Conservation (phyloP, 1,284 basidiomycete genomes). For the Cutaneotrichosporon mucoides region DNA sequence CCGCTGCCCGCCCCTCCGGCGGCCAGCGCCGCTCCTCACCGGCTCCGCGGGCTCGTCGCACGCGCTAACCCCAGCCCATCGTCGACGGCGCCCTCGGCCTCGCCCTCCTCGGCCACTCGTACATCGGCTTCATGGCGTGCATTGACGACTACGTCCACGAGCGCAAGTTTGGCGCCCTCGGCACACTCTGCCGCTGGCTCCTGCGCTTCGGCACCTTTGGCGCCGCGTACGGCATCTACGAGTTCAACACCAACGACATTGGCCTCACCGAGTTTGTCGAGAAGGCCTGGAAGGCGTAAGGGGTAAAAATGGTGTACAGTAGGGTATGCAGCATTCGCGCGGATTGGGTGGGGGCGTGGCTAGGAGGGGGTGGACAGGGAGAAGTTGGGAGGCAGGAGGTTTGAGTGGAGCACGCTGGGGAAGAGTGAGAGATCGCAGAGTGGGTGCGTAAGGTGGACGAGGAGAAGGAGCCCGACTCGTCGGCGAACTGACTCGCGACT, state of each 20-base stretch:
- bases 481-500: no score
- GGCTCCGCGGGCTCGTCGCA: no score
- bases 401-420: no score
- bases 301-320: conserved; percentile 19
- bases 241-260: conserved; percentile 96
- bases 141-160: conserved; percentile 87
- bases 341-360: not conserved
- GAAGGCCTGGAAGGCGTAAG: conserved; percentile 62
- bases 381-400: no score
- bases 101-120: conserved; percentile 85
- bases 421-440: no score
- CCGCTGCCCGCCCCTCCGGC: no score
- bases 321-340: conserved; percentile 18
- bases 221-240: conserved; percentile 87
- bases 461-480: no score
- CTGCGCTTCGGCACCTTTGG: conserved; percentile 74
- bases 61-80: conserved; percentile 55
- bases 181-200: conserved; percentile 66
- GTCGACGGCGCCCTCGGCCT: conserved; percentile 84
- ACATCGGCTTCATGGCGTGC: conserved; percentile 73
- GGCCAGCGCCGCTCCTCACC: no score
- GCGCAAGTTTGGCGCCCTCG: conserved; percentile 84
- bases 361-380: not conserved
- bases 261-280: conserved; percentile 70
- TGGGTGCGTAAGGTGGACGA: no score